phyloP scores from a whole-genome alignment of 2,329 filamentous ascomycete genomes.

The Fusarium scirpi region DNA sequence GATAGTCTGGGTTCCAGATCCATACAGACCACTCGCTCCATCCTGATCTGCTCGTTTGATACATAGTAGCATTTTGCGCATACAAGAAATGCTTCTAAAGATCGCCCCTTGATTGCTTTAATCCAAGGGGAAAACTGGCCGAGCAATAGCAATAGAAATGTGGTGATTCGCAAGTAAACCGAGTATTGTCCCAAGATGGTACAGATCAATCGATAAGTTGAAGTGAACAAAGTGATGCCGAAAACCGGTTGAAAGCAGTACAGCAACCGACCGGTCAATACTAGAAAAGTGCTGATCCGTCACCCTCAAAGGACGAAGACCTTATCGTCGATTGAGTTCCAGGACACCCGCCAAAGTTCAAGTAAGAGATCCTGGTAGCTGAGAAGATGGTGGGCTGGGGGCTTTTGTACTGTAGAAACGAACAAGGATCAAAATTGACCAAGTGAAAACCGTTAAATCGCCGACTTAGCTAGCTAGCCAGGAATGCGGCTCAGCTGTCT shows the following conservation, averaged over 20 bases:
- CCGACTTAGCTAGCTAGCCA: slow-evolving; percentile 29
- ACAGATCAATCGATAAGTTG: background rate
- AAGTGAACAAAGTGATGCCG: background rate
- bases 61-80: slow-evolving; percentile 48
- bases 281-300: slow-evolving; percentile 1
- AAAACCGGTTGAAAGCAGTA: background rate
- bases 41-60: slow-evolving; percentile 40
- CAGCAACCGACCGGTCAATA: background rate
- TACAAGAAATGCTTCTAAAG: slow-evolving; percentile 22
- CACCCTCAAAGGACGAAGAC: slow-evolving; percentile 12
- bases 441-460: slow-evolving; percentile 24
- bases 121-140: background rate
- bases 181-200: background rate
- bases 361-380: slow-evolving; percentile 24
- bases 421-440: slow-evolving; percentile 11
- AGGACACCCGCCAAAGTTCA: slow-evolving; percentile 22
- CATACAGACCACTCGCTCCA: slow-evolving; percentile 47
- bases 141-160: background rate
- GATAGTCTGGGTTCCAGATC: slow-evolving; percentile 45
- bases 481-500: slow-evolving; percentile 45
- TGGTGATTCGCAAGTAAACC: background rate
- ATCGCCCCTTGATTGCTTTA: slow-evolving; percentile 9
- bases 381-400: slow-evolving; percentile 42
- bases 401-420: slow-evolving; percentile 48
- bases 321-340: slow-evolving; percentile 22